Evolutionary conservation across 2,329 filamentous ascomycete genomes (phyloP), one percentile per base, ranked within the genome.

Genomic region (Aaosphaeria arxii): DNA sequence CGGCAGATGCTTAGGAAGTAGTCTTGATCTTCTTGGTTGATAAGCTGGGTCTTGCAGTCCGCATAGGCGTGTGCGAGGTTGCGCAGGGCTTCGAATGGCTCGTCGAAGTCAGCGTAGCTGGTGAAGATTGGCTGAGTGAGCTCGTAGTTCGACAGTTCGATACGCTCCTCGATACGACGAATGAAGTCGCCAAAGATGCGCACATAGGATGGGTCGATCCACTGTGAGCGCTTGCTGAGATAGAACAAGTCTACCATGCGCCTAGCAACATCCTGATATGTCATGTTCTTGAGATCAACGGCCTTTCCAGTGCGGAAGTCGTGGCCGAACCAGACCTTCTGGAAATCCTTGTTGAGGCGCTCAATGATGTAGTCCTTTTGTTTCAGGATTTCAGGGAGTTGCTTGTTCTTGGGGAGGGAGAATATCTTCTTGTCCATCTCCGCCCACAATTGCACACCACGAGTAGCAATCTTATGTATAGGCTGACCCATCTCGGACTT

Each of bases 381-480:
- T 76, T 94, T 95, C 77, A 90, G 89, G 39, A 96, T 80, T 74
- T 94, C 91, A 2, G 87, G 81, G 24, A 96, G 78, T 39, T 91
- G 86, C 79, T 96, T 96, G 30, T 47, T 45, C 42, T 48, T 55
- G 7, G 44, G 45, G 30, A 53, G 47, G 5, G 51, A 66, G 78
- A 96, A 96, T 61, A 96, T 95, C 72, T 91, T 95, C 69, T 91
- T 82, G 66, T 96, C 91, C 88, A 96, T 91, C 74, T 96, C 91
- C 39, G 89, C 86, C 91, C 91, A 96, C 76, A 96, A 92, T 45
- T 82, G 79, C 42, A 96, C 90, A 78, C 91, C 91, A 48, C 91
- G 86, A 39, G 91, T 96, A 28, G 91, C 91, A 51, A 96, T 82
- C 77, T 96, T 96, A 78, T 96, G 91, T 52, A 96, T 96, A 7